A percentile compares a stretch with the other conserved stretches of the same genome.
Evolutionary conservation across 306 rosid species (phyloP).

Genomic region (Carpinus fangiana): DNA sequence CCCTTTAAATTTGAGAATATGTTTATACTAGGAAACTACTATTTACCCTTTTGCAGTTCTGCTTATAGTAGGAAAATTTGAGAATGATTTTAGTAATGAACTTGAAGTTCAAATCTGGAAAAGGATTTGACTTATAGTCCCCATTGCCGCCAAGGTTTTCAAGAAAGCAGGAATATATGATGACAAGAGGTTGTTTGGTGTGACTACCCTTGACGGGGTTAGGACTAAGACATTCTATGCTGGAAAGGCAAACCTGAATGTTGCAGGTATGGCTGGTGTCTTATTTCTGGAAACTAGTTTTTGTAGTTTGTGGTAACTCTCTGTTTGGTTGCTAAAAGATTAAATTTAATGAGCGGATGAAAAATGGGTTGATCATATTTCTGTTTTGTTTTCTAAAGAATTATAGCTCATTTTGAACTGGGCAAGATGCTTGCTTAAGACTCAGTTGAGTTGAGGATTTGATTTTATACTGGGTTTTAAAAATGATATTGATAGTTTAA

Average conservation of each 20-base stretch:
- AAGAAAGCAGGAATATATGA: constrained; percentile 89
- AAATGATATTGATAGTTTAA: neutral
- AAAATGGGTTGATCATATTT: neutral
- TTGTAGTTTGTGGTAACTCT: neutral
- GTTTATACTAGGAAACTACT: too few relatives aligned
- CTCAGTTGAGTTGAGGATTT: constrained; percentile 5
- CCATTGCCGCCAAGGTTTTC: constrained; percentile 95
- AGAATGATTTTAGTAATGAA: too few relatives aligned
- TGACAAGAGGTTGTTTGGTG: constrained; percentile 88
- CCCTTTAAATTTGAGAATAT: too few relatives aligned
- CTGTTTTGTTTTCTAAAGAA: constrained; percentile 3
- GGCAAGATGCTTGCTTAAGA: neutral
- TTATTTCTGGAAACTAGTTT: neutral
- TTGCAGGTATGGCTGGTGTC: constrained; percentile 59
- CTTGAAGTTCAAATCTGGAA: too few relatives aligned
- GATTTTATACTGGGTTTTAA: neutral
- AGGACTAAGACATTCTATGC: constrained; percentile 97
- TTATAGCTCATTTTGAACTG: neutral
- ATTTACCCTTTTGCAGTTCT: too few relatives aligned
- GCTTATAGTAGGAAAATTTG: too few relatives aligned
- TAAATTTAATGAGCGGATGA: neutral
- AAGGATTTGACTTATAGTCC: too few relatives aligned
- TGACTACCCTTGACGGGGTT: constrained; percentile 96
- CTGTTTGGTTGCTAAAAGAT: neutral
- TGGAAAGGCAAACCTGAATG: constrained; percentile 83